These are phyloP conservation scores for Glycyrrhiza uralensis DNA, from an alignment of 306 rosid species.

Conservation along the genomic window DNA sequence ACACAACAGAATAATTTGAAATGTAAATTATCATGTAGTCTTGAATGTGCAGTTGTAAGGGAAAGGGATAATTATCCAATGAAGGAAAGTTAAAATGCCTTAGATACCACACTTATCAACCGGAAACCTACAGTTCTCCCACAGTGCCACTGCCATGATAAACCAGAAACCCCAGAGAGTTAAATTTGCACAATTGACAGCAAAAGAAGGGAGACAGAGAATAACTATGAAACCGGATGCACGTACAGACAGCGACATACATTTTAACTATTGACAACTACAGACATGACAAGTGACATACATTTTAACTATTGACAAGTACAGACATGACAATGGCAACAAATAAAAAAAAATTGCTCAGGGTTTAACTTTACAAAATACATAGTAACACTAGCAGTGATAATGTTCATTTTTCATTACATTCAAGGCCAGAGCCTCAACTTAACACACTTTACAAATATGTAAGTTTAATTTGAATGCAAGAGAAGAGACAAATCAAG, in stretches of 20 bases:
- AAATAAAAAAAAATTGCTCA: background rate
- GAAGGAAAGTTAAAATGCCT: background rate
- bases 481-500: background rate
- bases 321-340: background rate
- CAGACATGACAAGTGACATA: background rate
- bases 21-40: background rate
- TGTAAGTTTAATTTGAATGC: conserved; percentile 1
- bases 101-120: background rate
- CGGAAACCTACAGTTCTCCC: background rate
- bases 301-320: background rate
- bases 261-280: background rate
- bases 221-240: background rate
- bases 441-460: background rate
- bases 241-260: too few species aligned
- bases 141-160: background rate
- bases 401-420: background rate
- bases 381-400: background rate
- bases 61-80: background rate
- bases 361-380: background rate
- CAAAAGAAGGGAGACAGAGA: background rate
- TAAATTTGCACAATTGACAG: background rate
- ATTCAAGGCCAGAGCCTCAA: background rate
- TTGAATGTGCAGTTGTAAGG: background rate
- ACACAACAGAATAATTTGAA: background rate
- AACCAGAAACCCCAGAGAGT: background rate